Evolutionary conservation across 495 filamentous ascomycete species (phyloP).

Genomic region (Penicillium nucicola): DNA sequence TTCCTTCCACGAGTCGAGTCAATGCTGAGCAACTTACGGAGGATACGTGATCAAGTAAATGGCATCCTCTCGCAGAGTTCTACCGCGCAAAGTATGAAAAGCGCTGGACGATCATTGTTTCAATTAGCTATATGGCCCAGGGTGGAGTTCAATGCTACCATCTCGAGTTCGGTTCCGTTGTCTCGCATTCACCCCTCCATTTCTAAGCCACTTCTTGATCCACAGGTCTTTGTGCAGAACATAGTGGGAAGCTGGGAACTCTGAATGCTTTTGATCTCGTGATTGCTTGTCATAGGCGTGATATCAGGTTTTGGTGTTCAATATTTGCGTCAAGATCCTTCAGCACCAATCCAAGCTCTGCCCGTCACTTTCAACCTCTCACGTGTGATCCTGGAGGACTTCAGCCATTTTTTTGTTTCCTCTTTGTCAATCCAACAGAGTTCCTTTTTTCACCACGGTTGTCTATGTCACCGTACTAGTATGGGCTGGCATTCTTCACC

Average conservation of each 20-base stretch:
- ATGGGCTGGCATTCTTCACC: too few species aligned
- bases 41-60: background rate
- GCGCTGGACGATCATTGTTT: background rate
- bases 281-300: too few species aligned
- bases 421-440: too few species aligned
- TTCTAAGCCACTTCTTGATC: background rate
- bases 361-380: too few species aligned
- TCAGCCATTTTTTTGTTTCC: too few species aligned
- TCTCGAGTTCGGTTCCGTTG: background rate
- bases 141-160: background rate
- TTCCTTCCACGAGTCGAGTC: constrained; percentile 6
- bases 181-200: background rate
- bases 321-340: too few species aligned
- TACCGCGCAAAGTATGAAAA: background rate
- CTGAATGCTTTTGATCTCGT: background rate
- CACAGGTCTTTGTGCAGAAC: too few species aligned
- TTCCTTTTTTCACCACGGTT: too few species aligned
- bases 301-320: too few species aligned
- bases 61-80: background rate
- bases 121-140: constrained; percentile 2
- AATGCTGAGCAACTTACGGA: constrained; percentile 4
- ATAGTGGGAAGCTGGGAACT: background rate
- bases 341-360: too few species aligned
- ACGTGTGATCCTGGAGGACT: too few species aligned
- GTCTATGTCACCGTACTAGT: too few species aligned